Base-by-base conservation (phyloP, 2,329 filamentous ascomycete species). In the Triangularia verruculosa region DNA sequence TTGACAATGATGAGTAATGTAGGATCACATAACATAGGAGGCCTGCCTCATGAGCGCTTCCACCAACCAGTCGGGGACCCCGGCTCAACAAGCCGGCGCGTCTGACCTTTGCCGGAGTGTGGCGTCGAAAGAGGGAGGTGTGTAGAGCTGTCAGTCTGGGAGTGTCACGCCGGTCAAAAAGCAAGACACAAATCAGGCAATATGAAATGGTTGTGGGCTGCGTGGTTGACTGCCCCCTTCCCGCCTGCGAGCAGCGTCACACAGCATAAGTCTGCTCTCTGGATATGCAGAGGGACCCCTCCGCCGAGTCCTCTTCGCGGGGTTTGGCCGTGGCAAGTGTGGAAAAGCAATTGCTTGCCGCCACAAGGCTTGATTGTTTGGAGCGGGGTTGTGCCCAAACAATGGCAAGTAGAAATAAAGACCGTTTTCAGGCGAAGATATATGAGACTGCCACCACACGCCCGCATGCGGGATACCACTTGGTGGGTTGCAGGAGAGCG, bases 241-340 rank as follows among this genome's bases (percentile, higher is more conserved):
- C 51, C 22, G 51, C 51, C 51, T 54, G 51, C 51, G 25, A 27
- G 25, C 39, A n/a, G 27, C 22, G 51, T 54, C 22, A 28, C 51
- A 54, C 51, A 27, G 51, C 51, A 54, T 54, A 54, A 13, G 51
- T 54, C 51, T 54, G 24, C 51, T 54, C 51, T 54, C 3, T 54
- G 22, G 22, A 28, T 27, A 24, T 54, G 25, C 25, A 28, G 22
- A 54, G 51, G 22, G 20, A 47, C 5, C 2, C 39, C 39, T 22
- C 39, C n/a, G 2, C 51, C 24, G 22, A 54, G 51, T 27, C 47
- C 17, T 52, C 47, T 52, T 52, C 47, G 17, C 17, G 47, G 47
- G 47, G 17, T 52, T 22, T 52, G 24, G 20, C 17, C 11, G 4
- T 17, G 4, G 24, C 22, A n/a, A 47, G 39, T 47, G 39, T 5